Base-by-base conservation (phyloP, 257 asterid genomes). In the Solanum lignicaule region DNA sequence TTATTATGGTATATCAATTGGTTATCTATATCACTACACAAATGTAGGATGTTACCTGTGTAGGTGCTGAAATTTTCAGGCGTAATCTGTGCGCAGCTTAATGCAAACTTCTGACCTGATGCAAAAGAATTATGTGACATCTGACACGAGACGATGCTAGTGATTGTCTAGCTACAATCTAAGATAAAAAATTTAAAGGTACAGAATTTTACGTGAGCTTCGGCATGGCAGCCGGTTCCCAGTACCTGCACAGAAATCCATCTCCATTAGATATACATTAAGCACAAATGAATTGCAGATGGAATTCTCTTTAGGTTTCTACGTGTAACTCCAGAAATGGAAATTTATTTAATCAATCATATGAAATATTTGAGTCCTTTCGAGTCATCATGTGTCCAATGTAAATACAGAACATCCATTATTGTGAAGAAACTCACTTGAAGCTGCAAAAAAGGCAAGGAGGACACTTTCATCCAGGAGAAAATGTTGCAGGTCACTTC, bases 81-180 rank as follows among this genome's bases (percentile, higher is more conserved):
- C 88, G 87, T 91, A 85, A 89, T 89, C 91, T 89, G 93, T 86
- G 98, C 92, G 92, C 99, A 97, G 91, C 98, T 92, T 71, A 93
- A 91, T 31, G 92, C 98, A 87, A 92, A 89, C 90, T 94, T 95
- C 92, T 92, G 96, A 36, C 95, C 99, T 97, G 95, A 41, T 90
- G 27, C 68, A 89, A 71, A 60, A 90, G 55, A 48, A 86, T 58
- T 43, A 86, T 32, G n/a, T 21, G 36, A 68, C 21, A 87, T 39
- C 29, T 62, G 38, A 43, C 66, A 55, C 23, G 69, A 8, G n/a
- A 33, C 14, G 32, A 72, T 83, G 20, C 29, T 58, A 82, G 7
- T 43, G 46, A 48, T 43, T 46, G 35, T 35, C n/a, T 31, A 39
- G 74, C 31, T 7, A 78, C 29, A 43, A 39, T 69, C 36, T 18